These are phyloP conservation scores for Sporothrix brasiliensis DNA, from an alignment of 2,329 filamentous ascomycete species.

Conservation along the genomic window DNA sequence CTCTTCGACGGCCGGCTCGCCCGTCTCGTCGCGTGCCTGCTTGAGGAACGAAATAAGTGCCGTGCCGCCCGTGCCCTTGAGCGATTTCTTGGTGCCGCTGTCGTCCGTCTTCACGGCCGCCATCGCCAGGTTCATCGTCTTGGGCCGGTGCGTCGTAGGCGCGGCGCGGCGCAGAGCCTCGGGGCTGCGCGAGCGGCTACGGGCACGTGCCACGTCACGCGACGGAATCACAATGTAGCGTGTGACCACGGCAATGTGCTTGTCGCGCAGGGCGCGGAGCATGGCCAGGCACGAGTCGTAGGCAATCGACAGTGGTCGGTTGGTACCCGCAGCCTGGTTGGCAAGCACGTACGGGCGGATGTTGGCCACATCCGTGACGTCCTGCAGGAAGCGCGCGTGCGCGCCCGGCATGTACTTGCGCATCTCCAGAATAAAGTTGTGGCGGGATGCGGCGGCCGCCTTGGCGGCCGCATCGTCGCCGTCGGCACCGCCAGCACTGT, in stretches of 20 bases:
- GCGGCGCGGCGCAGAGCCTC: constrained; percentile 46
- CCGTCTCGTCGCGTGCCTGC: constrained; percentile 93
- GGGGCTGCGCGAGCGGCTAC: constrained; percentile 62
- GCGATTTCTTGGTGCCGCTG: constrained; percentile 55
- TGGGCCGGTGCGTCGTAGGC: constrained; percentile 31
- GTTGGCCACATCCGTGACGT: constrained; percentile 78
- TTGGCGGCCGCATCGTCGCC: neutral
- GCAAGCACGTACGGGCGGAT: constrained; percentile 79
- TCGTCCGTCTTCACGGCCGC: constrained; percentile 10
- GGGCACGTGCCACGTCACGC: constrained; percentile 65
- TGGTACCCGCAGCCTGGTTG: constrained; percentile 48
- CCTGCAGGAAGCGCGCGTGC: constrained; percentile 84
- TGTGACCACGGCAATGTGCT: constrained; percentile 94
- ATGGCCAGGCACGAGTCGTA: constrained; percentile 87
- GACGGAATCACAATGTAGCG: constrained; percentile 93
- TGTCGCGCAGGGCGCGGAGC: constrained; percentile 74
- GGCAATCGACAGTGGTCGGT: constrained; percentile 72
- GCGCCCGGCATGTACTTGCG: constrained; percentile 93
- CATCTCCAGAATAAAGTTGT: constrained; percentile 98
- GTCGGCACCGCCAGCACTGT: constrained; percentile 50
- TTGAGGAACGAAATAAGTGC: constrained; percentile 94
- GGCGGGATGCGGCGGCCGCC: constrained; percentile 46
- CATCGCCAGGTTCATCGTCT: constrained; percentile 33
- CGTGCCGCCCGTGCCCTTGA: constrained; percentile 86
- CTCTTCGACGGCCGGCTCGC: constrained; percentile 78